Conservation (phyloP, 371 early-diverging fungal genomes). For the Catenaria anguillulae region DNA sequence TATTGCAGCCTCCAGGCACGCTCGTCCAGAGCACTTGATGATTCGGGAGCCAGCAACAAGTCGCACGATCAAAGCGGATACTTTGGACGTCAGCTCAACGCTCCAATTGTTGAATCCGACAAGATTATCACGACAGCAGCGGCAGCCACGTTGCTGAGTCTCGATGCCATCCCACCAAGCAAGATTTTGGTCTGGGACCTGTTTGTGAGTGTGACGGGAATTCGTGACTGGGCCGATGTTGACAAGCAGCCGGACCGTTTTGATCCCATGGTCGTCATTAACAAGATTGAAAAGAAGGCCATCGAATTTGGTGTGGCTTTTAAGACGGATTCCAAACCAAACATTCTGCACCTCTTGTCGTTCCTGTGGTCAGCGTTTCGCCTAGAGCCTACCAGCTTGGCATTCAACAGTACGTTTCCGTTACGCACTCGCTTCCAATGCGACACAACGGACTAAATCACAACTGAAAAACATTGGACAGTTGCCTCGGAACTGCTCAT, state of each 20-base stretch:
- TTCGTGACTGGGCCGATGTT: background rate
- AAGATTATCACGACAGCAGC: slow-evolving; percentile 1
- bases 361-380: slow-evolving; percentile 1
- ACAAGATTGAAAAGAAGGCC: background rate
- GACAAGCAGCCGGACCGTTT: too few species aligned
- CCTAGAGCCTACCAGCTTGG: too few species aligned
- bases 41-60: background rate
- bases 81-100: background rate
- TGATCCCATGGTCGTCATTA: background rate
- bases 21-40: background rate
- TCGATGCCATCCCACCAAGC: background rate
- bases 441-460: background rate
- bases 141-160: background rate
- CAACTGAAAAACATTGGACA: background rate
- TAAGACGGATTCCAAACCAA: background rate
- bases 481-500: background rate
- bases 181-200: slow-evolving; percentile 2
- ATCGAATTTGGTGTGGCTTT: slow-evolving; percentile 4
- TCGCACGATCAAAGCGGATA: background rate
- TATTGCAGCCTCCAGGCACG: background rate
- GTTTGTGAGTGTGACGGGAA: background rate
- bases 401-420: too few species aligned
- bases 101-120: background rate
- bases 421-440: background rate
- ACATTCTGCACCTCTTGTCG: slow-evolving; percentile 3